phyloP scores from a whole-genome alignment of 2,329 filamentous ascomycete species.

The Didymella pinodella region DNA sequence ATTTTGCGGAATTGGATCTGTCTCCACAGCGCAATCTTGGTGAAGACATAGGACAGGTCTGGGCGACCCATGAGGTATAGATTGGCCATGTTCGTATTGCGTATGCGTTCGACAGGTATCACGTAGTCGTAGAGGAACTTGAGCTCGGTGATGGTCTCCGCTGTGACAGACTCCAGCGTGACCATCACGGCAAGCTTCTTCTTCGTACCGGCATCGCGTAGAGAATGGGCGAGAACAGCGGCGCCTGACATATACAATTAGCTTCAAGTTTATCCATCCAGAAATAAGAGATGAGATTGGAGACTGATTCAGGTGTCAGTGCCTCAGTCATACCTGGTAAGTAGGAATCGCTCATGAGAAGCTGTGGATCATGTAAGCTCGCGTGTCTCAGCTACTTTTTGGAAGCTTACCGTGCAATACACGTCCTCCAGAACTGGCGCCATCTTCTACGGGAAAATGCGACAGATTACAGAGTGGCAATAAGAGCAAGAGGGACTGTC shows the following conservation, averaged over 20 bases:
- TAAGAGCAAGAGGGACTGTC: constrained; percentile 2
- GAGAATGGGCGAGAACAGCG: constrained; percentile 89
- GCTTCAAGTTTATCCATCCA: not conserved
- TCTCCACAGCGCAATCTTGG: constrained; percentile 94
- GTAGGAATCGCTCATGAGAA: constrained; percentile 91
- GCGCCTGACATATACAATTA: constrained; percentile 68
- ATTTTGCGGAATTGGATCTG: constrained; percentile 89
- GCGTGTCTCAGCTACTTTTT: constrained; percentile 27
- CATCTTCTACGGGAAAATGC: constrained; percentile 32
- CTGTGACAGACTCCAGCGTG: constrained; percentile 79
- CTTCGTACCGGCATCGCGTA: constrained; percentile 86
- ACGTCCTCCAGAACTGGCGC: constrained; percentile 61
- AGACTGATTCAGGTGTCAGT: not conserved
- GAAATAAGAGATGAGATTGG: not conserved
- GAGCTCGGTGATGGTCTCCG: constrained; percentile 78
- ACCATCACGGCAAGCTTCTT: constrained; percentile 87
- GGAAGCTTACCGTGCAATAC: constrained; percentile 68
- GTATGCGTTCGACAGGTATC: constrained; percentile 81
- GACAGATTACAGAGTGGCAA: constrained; percentile 9
- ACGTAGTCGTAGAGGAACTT: constrained; percentile 87
- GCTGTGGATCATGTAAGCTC: constrained; percentile 62
- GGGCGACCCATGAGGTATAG: constrained; percentile 89
- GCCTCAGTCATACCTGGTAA: constrained; percentile 75
- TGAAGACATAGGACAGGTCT: constrained; percentile 91
- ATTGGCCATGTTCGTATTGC: constrained; percentile 79